phyloP scores from a whole-genome alignment of 2,329 filamentous ascomycete species.

The Diaporthe batatas region DNA sequence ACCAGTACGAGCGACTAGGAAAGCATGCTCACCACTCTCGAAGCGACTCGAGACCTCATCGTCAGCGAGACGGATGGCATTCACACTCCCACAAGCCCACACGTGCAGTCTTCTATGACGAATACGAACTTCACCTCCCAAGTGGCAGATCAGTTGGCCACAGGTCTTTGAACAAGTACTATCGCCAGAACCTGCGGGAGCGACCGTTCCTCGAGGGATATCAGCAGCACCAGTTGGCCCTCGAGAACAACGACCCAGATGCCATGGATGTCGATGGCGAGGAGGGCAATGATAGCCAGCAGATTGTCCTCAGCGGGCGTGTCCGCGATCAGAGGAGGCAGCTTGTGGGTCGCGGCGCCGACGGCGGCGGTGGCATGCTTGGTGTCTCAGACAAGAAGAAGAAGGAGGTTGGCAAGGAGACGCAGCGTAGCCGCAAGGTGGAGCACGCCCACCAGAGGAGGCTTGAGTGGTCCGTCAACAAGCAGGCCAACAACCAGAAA shows the following conservation, averaged over 20 bases:
- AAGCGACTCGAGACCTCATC: conserved; percentile 78
- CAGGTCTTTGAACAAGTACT: conserved; percentile 88
- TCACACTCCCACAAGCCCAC: conserved; percentile 83
- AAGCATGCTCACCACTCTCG: conserved; percentile 83
- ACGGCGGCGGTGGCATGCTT: conserved; percentile 81
- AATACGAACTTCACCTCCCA: conserved; percentile 93
- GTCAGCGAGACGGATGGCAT: conserved; percentile 82
- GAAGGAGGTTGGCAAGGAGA: conserved; percentile 73
- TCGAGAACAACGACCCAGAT: conserved; percentile 59
- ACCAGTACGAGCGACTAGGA: conserved; percentile 79
- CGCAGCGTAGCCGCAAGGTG: conserved; percentile 77
- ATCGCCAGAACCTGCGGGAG: conserved; percentile 89
- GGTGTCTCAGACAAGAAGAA: conserved; percentile 84
- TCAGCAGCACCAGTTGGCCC: conserved; percentile 68
- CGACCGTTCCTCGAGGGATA: conserved; percentile 83
- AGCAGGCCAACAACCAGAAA: conserved; percentile 80
- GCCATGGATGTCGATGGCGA: conserved; percentile 61
- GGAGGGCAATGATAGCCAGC: conserved; percentile 44
- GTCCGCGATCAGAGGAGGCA: conserved; percentile 62
- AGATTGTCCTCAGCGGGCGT: conserved; percentile 51
- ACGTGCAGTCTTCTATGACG: conserved; percentile 87
- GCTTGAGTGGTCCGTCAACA: conserved; percentile 79
- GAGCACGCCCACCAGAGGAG: conserved; percentile 72
- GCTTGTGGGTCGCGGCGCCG: conserved; percentile 72
- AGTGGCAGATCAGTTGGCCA: conserved; percentile 92